Evolutionary conservation across 257 asterid genomes (phyloP).

Genomic region (Knoxia roxburghii): DNA sequence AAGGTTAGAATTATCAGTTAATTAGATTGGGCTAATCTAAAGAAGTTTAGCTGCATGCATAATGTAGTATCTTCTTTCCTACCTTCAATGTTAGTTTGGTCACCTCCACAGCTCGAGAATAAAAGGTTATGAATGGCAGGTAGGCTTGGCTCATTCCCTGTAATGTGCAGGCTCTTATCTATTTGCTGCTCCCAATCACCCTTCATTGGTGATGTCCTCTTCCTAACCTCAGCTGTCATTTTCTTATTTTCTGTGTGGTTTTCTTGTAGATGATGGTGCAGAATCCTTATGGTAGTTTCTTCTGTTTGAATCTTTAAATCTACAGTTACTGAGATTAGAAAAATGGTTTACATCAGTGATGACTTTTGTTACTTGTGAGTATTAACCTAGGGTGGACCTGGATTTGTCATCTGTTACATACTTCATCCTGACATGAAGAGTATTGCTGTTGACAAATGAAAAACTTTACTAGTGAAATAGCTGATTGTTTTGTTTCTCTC

Average conservation of each 20-base stretch:
- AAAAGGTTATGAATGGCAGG: too few relatives aligned
- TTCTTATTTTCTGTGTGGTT: not conserved
- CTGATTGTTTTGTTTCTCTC: not conserved
- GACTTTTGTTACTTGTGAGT: not conserved
- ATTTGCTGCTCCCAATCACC: not conserved
- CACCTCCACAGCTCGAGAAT: too few relatives aligned
- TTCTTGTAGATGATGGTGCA: not conserved
- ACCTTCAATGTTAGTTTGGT: too few relatives aligned
- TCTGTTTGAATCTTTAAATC: not conserved
- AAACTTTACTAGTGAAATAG: not conserved
- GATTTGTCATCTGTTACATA: not conserved
- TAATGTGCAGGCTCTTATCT: not conserved
- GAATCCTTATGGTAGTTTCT: not conserved
- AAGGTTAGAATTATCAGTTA: too few relatives aligned
- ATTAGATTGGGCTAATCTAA: too few relatives aligned
- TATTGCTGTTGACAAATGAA: not conserved
- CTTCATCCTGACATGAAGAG: not conserved
- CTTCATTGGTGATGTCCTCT: not conserved
- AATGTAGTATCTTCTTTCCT: too few relatives aligned
- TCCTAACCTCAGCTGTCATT: not conserved
- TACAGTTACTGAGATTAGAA: not conserved
- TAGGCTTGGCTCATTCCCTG: not conserved
- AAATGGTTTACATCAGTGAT: not conserved
- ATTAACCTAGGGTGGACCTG: not conserved
- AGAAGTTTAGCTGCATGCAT: too few relatives aligned